Base-by-base conservation (phyloP, 371 early-diverging fungal genomes). In the Lichtheimia ramosa region DNA sequence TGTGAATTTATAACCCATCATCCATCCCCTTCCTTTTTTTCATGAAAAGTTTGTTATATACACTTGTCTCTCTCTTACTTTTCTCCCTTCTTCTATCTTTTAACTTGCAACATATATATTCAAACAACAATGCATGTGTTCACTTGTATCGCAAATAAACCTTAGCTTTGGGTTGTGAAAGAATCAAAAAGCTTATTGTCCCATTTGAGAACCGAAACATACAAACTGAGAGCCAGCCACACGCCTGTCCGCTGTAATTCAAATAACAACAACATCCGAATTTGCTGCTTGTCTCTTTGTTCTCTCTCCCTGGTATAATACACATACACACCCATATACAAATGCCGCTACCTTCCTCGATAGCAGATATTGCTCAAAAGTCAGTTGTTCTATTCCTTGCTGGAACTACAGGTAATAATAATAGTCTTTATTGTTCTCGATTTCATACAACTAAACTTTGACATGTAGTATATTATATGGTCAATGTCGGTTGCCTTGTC, bases 401-500 rank as follows among this genome's bases (percentile, higher is more conserved):
- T 20, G 76, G 79, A 16, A 75, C 79, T 7, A 79, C 79, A 55
- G 74, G 79, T 79, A 67, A 21, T 56, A 3, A 16, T 6, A 6
- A 20, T 28, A 10, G 13, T 23, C 10, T 27, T 5, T 39, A 23
- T 14, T 18, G 21, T 7, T 21, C 10, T 41, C 15, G 39, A 15
- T 27, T 48, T 48, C 34, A 54, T 10, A 56, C 13, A 27, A 40
- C 1, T 42, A 43, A 10, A 23, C n/a, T 48, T 59, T 15, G 8
- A 16, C 5, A 40, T 53, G 27, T 40, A 81, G 91, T 91, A 4
- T 94, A 92, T 71, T 88, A 90, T 64, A 78, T 94, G 58, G 94
- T 92, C 52, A 90, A 89, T 64, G 71, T 92, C 43, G 89, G 90
- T 48, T 81, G 87, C 24, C 75, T 88, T 54, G 87, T 96, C 46